phyloP scores from a whole-genome alignment of 768 basidiomycete genomes.

The Gymnopilus junonius region DNA sequence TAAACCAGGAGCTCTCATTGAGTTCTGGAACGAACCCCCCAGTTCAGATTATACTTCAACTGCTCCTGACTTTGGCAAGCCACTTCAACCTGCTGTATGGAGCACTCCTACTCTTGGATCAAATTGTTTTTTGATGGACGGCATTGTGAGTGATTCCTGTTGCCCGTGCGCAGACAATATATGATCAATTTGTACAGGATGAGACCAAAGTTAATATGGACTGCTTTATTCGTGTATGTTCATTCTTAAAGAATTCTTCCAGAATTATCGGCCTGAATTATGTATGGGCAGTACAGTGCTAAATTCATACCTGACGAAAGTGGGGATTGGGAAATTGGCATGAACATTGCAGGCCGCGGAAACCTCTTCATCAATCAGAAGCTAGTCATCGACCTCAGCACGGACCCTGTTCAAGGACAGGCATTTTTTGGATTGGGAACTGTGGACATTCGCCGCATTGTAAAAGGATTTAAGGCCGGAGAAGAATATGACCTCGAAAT shows the following conservation, averaged over 20 bases:
- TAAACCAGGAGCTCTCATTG: conserved; percentile 40
- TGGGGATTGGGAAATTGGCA: conserved; percentile 54
- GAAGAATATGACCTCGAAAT: conserved; percentile 45
- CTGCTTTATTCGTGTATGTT: conserved; percentile 45
- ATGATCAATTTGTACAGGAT: conserved; percentile 27
- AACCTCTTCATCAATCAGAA: conserved; percentile 57
- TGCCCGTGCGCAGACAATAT: not conserved
- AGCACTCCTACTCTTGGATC: conserved; percentile 39
- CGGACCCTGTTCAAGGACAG: conserved; percentile 38
- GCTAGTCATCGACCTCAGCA: conserved; percentile 50
- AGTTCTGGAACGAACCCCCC: conserved; percentile 53
- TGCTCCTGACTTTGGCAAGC: conserved; percentile 27
- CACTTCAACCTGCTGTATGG: conserved; percentile 36
- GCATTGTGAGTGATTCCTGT: conserved; percentile 36
- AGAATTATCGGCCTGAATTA: not conserved
- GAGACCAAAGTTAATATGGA: conserved; percentile 44
- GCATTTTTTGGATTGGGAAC: conserved; percentile 51
- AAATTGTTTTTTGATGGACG: conserved; percentile 44
- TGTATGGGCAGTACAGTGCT: conserved; percentile 38
- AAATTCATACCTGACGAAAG: conserved; percentile 55
- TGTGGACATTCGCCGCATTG: conserved; percentile 37
- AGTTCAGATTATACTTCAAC: conserved; percentile 35
- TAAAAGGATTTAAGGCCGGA: conserved; percentile 45
- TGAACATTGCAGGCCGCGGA: conserved; percentile 46
- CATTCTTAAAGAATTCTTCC: not conserved